Percentiles rank a stretch among this genome's conserved stretches.
Evolutionary conservation across 164 flowering plant species (phyloP).

Genomic region (Echeveria elegans): DNA sequence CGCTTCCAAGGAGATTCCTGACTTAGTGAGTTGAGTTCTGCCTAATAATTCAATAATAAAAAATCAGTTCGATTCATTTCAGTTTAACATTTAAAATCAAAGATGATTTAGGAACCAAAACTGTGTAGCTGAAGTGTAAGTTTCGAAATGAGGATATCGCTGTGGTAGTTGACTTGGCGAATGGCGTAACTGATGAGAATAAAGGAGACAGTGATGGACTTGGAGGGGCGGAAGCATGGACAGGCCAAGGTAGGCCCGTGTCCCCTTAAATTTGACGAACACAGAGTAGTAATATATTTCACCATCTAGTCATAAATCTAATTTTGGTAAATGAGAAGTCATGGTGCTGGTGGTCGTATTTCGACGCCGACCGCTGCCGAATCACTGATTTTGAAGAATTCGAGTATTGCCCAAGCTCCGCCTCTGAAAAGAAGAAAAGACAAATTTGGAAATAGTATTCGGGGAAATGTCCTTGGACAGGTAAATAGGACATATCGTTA

Average conservation of each 20-base stretch:
- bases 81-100: background rate
- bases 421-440: slow-evolving; percentile 21
- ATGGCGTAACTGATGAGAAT: slow-evolving; percentile 42
- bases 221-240: no score
- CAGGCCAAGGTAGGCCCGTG: no score
- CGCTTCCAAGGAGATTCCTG: background rate
- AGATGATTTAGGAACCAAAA: slow-evolving; percentile 1
- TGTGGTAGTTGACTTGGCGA: slow-evolving; percentile 70
- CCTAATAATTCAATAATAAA: background rate
- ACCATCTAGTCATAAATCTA: no score
- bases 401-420: no score
- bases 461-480: slow-evolving; percentile 30
- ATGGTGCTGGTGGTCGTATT: no score
- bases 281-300: no score
- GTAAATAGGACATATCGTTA: slow-evolving; percentile 38
- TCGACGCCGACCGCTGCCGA: no score
- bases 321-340: no score
- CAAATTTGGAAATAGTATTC: slow-evolving; percentile 29
- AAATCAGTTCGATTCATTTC: no score
- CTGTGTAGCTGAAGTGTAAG: slow-evolving; percentile 46
- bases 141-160: slow-evolving; percentile 52
- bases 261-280: no score
- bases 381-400: slow-evolving; percentile 68
- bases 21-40: background rate
- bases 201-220: slow-evolving; percentile 29